Evolutionary conservation across 805 yeast genomes (phyloP), one percentile per base, ranked within the genome.

Genomic region (Starmerella ratchasimensis): DNA sequence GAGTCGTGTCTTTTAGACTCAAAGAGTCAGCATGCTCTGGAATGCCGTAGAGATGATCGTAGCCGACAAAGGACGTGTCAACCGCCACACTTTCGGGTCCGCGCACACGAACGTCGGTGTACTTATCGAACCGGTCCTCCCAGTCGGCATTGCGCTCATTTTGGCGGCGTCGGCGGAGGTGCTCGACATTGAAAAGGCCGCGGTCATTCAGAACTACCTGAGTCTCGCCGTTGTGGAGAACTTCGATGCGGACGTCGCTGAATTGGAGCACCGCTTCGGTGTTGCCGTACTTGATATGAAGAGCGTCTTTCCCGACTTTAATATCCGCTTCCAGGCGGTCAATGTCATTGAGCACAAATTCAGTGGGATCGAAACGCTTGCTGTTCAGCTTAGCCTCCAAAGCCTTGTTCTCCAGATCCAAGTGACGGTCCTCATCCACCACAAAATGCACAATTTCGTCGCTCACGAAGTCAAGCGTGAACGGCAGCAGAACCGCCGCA

Each of bases 1-100:
- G 58, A 3, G 31, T 39, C 0, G 97, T 86, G 46, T 80, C 88
- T 39, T 74, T 73, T 47, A 90, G 62, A 15, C 76, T 65, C 34
- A 90, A 59, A 1, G 78, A 63, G 48, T 82, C 94, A 0, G 97
- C 88, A 53, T 90, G 98, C 57, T 90, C 98, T 0, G 98, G 97
- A 31, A 90, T 79, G n/a, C 99, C 99, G 56, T 72, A 90, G 1
- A 82, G 80, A 50, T 77, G 67, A 4, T 63, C 55, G 47, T 66
- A 76, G 1, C 72, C 75, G 3, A 59, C 53, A 46, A 90, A 76
- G 0, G 72, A 59, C 42, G 83, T 68, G 55, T 90, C 99, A 21
- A 80, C 46, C 0, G 78, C 95, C 19, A 90, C 66, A 0, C 95
- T 72, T 57, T 90, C 97, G 0, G 98, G 97, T 10, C 67, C 67